Evolutionary conservation across 106 monocot species (phyloP).

Genomic region (Gastrodia elata): DNA sequence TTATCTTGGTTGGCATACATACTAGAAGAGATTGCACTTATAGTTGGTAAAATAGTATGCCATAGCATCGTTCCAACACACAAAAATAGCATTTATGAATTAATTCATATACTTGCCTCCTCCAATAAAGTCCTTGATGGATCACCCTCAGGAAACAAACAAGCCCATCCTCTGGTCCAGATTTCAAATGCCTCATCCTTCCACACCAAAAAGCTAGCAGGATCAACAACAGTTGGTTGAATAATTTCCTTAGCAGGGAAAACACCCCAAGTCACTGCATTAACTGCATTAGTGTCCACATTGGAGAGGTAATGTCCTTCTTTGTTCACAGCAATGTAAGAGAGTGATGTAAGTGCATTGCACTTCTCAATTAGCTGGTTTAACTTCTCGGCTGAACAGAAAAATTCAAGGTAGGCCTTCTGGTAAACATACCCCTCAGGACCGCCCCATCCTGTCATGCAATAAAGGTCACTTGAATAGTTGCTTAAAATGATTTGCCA

Average conservation of each 20-base stretch:
- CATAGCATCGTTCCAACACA: too few species aligned
- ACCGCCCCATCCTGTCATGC: conserved; percentile 74
- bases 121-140: conserved; percentile 58
- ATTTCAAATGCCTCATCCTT: conserved; percentile 93
- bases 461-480: too few species aligned
- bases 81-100: neutral
- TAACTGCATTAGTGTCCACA: conserved; percentile 49
- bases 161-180: conserved; percentile 70
- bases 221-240: conserved; percentile 86
- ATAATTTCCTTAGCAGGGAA: conserved; percentile 92
- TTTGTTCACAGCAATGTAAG: conserved; percentile 70
- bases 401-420: conserved; percentile 90
- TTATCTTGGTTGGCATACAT: neutral
- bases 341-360: conserved; percentile 50
- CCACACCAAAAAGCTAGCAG: conserved; percentile 82
- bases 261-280: conserved; percentile 97
- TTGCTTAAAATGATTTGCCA: too few species aligned
- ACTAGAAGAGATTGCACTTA: too few species aligned
- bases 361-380: conserved; percentile 51
- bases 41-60: too few species aligned
- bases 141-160: conserved; percentile 68
- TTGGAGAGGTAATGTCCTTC: conserved; percentile 59
- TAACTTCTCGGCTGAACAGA: conserved; percentile 72
- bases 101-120: conserved; percentile 28
- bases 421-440: conserved; percentile 88